These are phyloP conservation scores for Arthrobotrys sphaeroides DNA, from an alignment of 2,329 filamentous ascomycete species.

Conservation along the genomic window DNA sequence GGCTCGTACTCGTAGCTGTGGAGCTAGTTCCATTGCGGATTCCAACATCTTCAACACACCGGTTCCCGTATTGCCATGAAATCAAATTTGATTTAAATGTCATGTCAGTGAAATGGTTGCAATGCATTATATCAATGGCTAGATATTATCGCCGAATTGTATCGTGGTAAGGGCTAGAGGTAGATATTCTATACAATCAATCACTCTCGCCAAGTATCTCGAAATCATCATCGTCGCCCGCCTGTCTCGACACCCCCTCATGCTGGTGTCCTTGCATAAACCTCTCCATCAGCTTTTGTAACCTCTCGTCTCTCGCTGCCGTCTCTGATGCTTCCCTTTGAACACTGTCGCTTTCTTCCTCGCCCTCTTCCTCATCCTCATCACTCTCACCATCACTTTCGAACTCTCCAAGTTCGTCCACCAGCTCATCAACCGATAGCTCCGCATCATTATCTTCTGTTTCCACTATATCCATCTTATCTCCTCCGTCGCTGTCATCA, in stretches of 20 bases:
- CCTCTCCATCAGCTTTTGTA: conserved; percentile 39
- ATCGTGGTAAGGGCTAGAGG: too few relatives aligned
- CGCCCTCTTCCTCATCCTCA: conserved; percentile 57
- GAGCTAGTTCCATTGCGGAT: background rate
- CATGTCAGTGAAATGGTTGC: too few relatives aligned
- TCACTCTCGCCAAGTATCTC: conserved; percentile 38
- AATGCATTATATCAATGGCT: too few relatives aligned
- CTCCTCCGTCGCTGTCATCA: background rate
- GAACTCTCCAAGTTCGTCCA: conserved; percentile 57
- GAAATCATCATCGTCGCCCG: conserved; percentile 33
- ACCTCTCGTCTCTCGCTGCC: conserved; percentile 21
- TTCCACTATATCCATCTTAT: conserved; percentile 54
- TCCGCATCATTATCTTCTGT: conserved; percentile 58
- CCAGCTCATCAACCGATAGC: conserved; percentile 56
- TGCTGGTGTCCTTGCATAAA: conserved; percentile 50
- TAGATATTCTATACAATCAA: background rate
- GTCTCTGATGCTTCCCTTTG: conserved; percentile 50
- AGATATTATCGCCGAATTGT: too few relatives aligned
- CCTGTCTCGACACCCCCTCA: conserved; percentile 25
- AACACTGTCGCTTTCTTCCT: conserved; percentile 55
- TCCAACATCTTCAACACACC: conserved; percentile 9
- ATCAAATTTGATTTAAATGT: too few relatives aligned
- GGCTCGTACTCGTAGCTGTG: too few relatives aligned
- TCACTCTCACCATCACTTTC: conserved; percentile 55
- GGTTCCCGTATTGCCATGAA: too few relatives aligned